Conservation (phyloP, 73 alveolate genomes). For the Tetrahymena borealis region DNA sequence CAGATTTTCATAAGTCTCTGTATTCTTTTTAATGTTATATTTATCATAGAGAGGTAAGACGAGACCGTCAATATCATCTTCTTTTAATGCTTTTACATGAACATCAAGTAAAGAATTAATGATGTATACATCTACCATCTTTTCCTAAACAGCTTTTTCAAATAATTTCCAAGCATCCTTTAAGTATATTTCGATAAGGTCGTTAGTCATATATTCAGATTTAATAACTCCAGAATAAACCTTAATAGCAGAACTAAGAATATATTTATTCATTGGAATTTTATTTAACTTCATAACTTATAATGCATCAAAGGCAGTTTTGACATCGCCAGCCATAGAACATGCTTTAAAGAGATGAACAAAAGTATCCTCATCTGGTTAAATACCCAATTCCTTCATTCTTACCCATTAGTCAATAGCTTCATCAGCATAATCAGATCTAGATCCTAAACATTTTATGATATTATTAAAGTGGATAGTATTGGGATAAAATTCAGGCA, state of each 20-base stretch:
- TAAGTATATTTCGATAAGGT: slow-evolving; percentile 43
- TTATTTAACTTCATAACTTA: slow-evolving; percentile 35
- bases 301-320: slow-evolving; percentile 55
- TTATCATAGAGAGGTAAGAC: slow-evolving; percentile 32
- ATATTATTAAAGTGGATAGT: slow-evolving; percentile 50
- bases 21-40: slow-evolving; percentile 7
- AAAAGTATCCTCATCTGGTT: slow-evolving; percentile 66
- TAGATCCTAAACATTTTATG: slow-evolving; percentile 59
- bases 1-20: slow-evolving; percentile 12
- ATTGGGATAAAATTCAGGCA: slow-evolving; percentile 48
- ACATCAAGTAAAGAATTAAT: slow-evolving; percentile 21
- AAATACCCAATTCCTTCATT: slow-evolving; percentile 45
- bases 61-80: slow-evolving; percentile 33
- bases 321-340: slow-evolving; percentile 53
- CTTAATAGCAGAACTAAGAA: slow-evolving; percentile 56
- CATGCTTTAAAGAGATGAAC: slow-evolving; percentile 65
- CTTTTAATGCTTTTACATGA: slow-evolving; percentile 17
- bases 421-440: slow-evolving; percentile 58
- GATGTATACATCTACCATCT: slow-evolving; percentile 2
- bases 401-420: slow-evolving; percentile 54
- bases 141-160: slow-evolving; percentile 29
- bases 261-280: slow-evolving; percentile 48
- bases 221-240: slow-evolving; percentile 58
- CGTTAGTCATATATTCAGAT: slow-evolving; percentile 18
- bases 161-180: slow-evolving; percentile 62